Percentiles rank a stretch among this genome's conserved stretches.
Conservation (phyloP, 306 rosid genomes). For the Inga leiocalycina region DNA sequence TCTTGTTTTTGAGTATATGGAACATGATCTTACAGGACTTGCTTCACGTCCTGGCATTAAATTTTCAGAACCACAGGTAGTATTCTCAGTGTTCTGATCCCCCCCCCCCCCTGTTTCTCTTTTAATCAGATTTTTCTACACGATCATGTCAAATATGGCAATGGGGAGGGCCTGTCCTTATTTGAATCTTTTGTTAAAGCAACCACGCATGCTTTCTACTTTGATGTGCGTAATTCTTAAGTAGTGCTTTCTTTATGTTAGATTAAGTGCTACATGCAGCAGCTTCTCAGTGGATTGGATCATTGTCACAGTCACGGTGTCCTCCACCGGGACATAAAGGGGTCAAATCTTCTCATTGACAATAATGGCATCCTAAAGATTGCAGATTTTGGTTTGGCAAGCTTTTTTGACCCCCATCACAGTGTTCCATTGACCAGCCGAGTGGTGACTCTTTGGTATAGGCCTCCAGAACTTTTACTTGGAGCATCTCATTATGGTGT, state of each 20-base stretch:
- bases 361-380: constrained; percentile 82
- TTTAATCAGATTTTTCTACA: neutral
- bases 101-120: neutral
- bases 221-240: constrained; percentile 34
- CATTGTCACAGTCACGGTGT: constrained; percentile 90
- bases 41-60: constrained; percentile 67
- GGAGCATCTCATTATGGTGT: constrained; percentile 91
- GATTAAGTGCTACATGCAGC: constrained; percentile 93
- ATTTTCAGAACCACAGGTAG: constrained; percentile 91
- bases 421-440: constrained; percentile 80
- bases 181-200: constrained; percentile 22
- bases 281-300: constrained; percentile 86
- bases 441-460: constrained; percentile 94
- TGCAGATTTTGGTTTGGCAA: constrained; percentile 97
- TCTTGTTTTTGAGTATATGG: constrained; percentile 93
- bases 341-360: constrained; percentile 91
- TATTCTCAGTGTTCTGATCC: neutral
- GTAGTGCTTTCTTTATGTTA: constrained; percentile 30
- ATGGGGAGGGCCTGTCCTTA: constrained; percentile 14
- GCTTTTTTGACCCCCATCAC: constrained; percentile 64
- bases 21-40: constrained; percentile 96
- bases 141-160: constrained; percentile 9
- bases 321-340: constrained; percentile 98
- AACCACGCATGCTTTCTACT: constrained; percentile 5
- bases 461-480: constrained; percentile 96